Percentiles rank a stretch among this genome's conserved stretches.
These are phyloP conservation scores for Anacardium occidentale DNA, from an alignment of 345 rosid genomes.

Conservation along the genomic window DNA sequence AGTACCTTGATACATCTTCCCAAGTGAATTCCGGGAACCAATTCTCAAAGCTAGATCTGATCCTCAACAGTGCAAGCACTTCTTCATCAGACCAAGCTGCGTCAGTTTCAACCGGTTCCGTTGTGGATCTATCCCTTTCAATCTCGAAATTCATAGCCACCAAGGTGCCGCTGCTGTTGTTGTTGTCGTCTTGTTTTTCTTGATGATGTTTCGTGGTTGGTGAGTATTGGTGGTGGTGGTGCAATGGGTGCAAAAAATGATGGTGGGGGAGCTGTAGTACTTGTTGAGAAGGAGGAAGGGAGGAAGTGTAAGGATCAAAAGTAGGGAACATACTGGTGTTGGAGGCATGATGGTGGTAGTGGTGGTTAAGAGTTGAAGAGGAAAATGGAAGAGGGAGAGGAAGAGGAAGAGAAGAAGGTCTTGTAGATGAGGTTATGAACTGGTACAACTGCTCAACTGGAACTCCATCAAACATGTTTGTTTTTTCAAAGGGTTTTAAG, in stretches of 20 bases:
- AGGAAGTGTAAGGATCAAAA: conserved; percentile 34
- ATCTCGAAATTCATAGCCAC: conserved; percentile 35
- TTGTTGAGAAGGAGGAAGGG: neutral
- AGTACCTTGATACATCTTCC: conserved; percentile 88
- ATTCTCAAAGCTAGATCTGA: conserved; percentile 82
- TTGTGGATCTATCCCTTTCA: conserved; percentile 32
- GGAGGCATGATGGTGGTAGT: conserved; percentile 26
- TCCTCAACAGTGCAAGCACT: conserved; percentile 71
- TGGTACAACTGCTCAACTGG: conserved; percentile 78
- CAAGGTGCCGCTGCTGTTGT: conserved; percentile 18
- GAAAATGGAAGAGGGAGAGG: conserved; percentile 20
- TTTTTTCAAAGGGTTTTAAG: neutral
- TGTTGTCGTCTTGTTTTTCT: conserved; percentile 24
- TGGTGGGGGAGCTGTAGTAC: conserved; percentile 16
- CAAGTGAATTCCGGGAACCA: conserved; percentile 88
- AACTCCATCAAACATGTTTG: conserved; percentile 77
- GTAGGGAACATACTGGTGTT: conserved; percentile 24
- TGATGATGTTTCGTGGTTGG: conserved; percentile 28
- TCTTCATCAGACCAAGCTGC: conserved; percentile 75
- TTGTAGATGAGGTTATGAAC: conserved; percentile 56
- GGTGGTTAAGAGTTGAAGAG: conserved; percentile 24
- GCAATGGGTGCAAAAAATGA: conserved; percentile 43
- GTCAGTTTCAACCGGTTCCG: conserved; percentile 16
- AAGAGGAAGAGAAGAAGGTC: conserved; percentile 36
- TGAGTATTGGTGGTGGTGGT: conserved; percentile 25